phyloP scores from a whole-genome alignment of 2,329 filamentous ascomycete genomes.

The Fusarium subtropicale region DNA sequence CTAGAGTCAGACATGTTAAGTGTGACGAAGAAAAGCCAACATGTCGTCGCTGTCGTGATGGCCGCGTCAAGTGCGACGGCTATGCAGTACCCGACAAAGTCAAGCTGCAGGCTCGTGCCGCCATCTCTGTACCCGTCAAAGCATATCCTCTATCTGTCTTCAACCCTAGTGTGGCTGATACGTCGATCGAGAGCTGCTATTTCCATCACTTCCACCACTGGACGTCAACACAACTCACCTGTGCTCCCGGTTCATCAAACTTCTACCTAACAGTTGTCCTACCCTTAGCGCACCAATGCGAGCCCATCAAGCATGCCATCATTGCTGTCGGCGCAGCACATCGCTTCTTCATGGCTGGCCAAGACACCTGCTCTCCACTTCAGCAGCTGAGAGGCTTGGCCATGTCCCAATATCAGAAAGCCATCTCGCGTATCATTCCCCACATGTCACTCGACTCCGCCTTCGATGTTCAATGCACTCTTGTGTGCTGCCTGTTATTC shows the following conservation, averaged over 20 bases:
- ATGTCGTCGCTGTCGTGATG: slow-evolving; percentile 35
- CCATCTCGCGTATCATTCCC: slow-evolving; percentile 34
- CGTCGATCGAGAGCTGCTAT: slow-evolving; percentile 28
- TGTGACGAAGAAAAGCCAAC: slow-evolving; percentile 47
- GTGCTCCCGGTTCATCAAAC: slow-evolving; percentile 19
- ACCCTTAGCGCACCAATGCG: slow-evolving; percentile 28
- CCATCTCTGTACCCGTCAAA: not conserved
- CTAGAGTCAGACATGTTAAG: slow-evolving; percentile 41
- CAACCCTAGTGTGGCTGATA: slow-evolving; percentile 7
- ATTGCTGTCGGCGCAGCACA: slow-evolving; percentile 37
- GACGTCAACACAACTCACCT: slow-evolving; percentile 33
- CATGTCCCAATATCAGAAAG: slow-evolving; percentile 41
- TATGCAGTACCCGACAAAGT: slow-evolving; percentile 26
- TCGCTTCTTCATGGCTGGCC: slow-evolving; percentile 30
- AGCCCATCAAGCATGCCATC: slow-evolving; percentile 27
- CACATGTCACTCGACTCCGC: slow-evolving; percentile 25
- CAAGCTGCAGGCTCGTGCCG: slow-evolving; percentile 1
- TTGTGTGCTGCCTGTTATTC: slow-evolving; percentile 42
- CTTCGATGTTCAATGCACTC: slow-evolving; percentile 31
- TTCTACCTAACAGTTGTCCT: slow-evolving; percentile 30
- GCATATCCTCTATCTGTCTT: slow-evolving; percentile 10
- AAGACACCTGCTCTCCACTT: slow-evolving; percentile 25
- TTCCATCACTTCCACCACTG: slow-evolving; percentile 40
- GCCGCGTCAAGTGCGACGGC: slow-evolving; percentile 39
- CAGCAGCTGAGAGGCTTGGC: slow-evolving; percentile 35